phyloP scores from a whole-genome alignment of 2,329 filamentous ascomycete genomes.

The Emydomyces testavorans region DNA sequence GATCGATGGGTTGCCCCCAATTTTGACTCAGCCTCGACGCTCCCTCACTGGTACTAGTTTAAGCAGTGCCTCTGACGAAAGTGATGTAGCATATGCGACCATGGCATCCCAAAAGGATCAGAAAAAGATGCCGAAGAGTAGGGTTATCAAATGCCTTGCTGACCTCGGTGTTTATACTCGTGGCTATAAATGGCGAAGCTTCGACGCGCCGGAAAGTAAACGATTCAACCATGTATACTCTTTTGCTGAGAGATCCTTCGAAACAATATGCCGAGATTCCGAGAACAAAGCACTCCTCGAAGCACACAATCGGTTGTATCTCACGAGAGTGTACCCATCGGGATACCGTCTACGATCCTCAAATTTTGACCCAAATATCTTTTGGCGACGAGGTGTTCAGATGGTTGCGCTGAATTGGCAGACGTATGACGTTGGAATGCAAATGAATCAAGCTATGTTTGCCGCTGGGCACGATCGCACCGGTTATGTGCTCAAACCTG shows the following conservation, averaged over 20 bases:
- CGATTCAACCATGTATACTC: constrained; percentile 92
- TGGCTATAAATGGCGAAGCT: constrained; percentile 73
- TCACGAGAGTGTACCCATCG: constrained; percentile 91
- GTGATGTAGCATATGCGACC: constrained; percentile 47
- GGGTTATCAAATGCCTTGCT: constrained; percentile 72
- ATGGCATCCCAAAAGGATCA: constrained; percentile 48
- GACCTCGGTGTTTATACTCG: constrained; percentile 71
- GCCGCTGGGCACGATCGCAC: constrained; percentile 73
- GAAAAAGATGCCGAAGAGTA: constrained; percentile 58
- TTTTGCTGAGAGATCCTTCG: constrained; percentile 80
- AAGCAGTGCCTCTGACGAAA: constrained; percentile 61
- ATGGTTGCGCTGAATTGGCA: constrained; percentile 99
- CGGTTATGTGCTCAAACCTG: constrained; percentile 88
- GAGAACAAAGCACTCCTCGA: constrained; percentile 69
- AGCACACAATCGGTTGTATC: constrained; percentile 78
- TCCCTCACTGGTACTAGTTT: constrained; percentile 45
- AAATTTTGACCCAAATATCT: constrained; percentile 88
- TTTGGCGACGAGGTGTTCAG: constrained; percentile 91
- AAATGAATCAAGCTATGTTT: constrained; percentile 97
- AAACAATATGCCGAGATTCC: constrained; percentile 62
- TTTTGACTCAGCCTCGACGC: constrained; percentile 38
- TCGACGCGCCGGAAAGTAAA: constrained; percentile 66
- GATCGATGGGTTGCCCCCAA: constrained; percentile 36
- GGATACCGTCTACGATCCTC: constrained; percentile 70
- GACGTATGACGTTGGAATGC: constrained; percentile 89